phyloP scores from a whole-genome alignment of 495 filamentous ascomycete genomes.

The Terfezia boudieri region DNA sequence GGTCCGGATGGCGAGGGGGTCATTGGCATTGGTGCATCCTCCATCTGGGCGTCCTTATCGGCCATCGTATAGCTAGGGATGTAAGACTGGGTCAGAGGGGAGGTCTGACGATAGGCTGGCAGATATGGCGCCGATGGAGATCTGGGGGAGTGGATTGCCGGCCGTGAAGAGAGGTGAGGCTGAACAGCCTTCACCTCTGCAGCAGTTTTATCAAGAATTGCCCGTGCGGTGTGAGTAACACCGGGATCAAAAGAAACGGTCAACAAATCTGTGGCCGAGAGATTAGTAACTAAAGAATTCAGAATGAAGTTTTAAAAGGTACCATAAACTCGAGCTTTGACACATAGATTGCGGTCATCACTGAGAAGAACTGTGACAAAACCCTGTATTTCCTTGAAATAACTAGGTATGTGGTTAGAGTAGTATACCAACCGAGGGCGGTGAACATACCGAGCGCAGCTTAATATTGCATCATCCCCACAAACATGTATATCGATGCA shows the following conservation, averaged over 20 bases:
- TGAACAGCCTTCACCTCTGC: no score
- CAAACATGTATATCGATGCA: slow-evolving; percentile 3
- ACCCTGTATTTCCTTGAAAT: slow-evolving; percentile 4
- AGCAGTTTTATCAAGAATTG: not conserved
- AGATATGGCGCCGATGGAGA: no score
- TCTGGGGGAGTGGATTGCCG: no score
- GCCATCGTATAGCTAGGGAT: not conserved
- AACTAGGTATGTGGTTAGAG: slow-evolving; percentile 1
- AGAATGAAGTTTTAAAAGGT: not conserved
- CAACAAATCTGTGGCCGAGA: not conserved
- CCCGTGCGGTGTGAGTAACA: not conserved
- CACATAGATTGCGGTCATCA: slow-evolving; percentile 15
- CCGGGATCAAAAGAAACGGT: not conserved
- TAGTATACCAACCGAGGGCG: not conserved
- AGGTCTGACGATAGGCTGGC: no score
- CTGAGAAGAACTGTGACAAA: slow-evolving; percentile 11
- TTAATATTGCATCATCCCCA: slow-evolving; percentile 15
- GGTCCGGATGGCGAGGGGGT: not conserved
- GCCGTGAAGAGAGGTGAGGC: no score
- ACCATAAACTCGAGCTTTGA: slow-evolving; percentile 15
- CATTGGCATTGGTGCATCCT: not conserved
- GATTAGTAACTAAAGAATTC: no score
- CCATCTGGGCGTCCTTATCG: not conserved
- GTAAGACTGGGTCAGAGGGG: no score
- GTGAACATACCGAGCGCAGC: slow-evolving; percentile 14